These are phyloP conservation scores for Microbotryomycetes sp. DNA, from an alignment of 1,284 basidiomycete species.

Conservation along the genomic window DNA sequence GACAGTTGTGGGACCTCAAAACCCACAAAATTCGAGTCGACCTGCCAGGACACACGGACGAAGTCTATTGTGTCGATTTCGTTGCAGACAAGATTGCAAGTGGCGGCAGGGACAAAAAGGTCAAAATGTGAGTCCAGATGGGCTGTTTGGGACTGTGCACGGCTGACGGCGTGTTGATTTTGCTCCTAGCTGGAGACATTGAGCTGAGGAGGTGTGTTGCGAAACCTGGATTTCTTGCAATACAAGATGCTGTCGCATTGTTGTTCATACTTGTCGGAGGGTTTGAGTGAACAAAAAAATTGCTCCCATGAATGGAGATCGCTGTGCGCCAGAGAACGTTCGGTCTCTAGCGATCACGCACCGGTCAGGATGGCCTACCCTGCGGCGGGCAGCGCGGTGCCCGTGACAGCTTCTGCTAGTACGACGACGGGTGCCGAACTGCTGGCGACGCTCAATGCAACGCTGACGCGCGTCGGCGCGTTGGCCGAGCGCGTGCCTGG, in stretches of 20 bases:
- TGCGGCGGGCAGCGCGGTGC: not conserved
- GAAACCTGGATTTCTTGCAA: not conserved
- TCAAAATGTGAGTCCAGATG: conserved; percentile 49
- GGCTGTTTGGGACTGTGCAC: not conserved
- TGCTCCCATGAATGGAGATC: not conserved
- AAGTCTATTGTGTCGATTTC: conserved; percentile 98
- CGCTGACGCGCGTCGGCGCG: not conserved
- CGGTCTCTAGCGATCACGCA: not conserved
- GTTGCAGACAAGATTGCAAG: conserved; percentile 96
- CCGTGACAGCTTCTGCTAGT: not conserved
- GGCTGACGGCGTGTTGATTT: not conserved
- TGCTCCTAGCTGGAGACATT: not conserved
- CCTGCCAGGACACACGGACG: conserved; percentile 91
- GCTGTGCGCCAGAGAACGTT: not conserved
- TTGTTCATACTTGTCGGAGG: not conserved
- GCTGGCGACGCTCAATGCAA: not conserved
- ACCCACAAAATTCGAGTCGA: conserved; percentile 90
- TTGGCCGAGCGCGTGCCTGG: conserved; percentile 38
- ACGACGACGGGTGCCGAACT: not conserved
- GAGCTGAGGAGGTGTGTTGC: too few relatives aligned
- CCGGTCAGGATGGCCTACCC: not conserved
- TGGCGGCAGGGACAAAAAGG: conserved; percentile 62
- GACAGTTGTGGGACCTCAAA: conserved; percentile 85
- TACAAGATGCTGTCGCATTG: not conserved
- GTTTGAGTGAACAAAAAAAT: not conserved